These are phyloP conservation scores for Ramaria rubella DNA, from an alignment of 768 basidiomycete species.

Conservation along the genomic window DNA sequence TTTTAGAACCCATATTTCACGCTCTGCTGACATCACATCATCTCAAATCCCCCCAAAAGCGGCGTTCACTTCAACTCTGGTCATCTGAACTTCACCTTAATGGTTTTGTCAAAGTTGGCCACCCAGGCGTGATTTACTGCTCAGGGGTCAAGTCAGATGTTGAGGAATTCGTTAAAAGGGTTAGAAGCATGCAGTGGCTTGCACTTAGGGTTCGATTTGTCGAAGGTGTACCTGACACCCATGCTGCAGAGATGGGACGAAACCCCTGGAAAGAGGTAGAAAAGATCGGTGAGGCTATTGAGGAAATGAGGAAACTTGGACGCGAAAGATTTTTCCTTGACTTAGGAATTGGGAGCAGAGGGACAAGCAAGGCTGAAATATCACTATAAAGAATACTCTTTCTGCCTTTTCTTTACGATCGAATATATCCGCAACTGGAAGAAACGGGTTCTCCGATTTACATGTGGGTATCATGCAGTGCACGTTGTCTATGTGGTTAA, in stretches of 20 bases:
- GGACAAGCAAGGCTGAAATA: slow-evolving; percentile 25
- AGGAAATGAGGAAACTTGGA: slow-evolving; percentile 55
- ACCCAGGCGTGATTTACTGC: slow-evolving; percentile 73
- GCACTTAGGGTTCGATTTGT: slow-evolving; percentile 58
- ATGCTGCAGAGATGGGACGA: slow-evolving; percentile 12
- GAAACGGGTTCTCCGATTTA: no score
- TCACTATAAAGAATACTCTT: slow-evolving; percentile 21
- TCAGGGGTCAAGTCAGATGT: slow-evolving; percentile 46
- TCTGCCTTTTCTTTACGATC: no score
- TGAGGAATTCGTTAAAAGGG: slow-evolving; percentile 57
- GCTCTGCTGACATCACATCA: slow-evolving; percentile 70
- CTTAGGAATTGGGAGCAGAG: slow-evolving; percentile 54
- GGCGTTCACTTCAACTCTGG: slow-evolving; percentile 51
- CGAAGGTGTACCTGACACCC: slow-evolving; percentile 32
- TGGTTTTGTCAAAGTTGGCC: slow-evolving; percentile 70
- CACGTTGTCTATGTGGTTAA: no score
- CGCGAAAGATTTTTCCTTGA: slow-evolving; percentile 50
- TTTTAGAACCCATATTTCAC: slow-evolving; percentile 35
- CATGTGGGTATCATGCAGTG: no score
- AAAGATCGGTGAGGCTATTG: slow-evolving; percentile 63
- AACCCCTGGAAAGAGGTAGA: slow-evolving; percentile 55
- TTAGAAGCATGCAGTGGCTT: slow-evolving; percentile 76
- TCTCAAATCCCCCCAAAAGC: slow-evolving; percentile 57
- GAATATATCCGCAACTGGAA: no score
- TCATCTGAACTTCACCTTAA: slow-evolving; percentile 44